Evolutionary conservation across 2,329 filamentous ascomycete genomes (phyloP).

Genomic region (Ilyonectria robusta): DNA sequence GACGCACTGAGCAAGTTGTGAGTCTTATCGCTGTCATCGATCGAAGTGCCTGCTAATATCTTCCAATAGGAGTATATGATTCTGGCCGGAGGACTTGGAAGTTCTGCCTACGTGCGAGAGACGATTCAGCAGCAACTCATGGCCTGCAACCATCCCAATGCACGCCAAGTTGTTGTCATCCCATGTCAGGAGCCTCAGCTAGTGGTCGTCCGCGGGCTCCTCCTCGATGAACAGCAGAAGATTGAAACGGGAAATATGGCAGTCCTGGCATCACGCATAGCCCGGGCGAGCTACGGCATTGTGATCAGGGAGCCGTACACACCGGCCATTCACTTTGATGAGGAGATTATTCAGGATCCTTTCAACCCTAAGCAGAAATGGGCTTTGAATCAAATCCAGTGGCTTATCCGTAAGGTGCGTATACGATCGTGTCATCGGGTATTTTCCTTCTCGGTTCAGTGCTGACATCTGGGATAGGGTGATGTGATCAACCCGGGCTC

Average conservation of each 20-base stretch:
- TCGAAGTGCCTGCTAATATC: neutral
- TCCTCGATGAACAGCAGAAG: slow-evolving; percentile 65
- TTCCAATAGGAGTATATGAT: slow-evolving; percentile 56
- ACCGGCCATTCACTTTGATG: slow-evolving; percentile 36
- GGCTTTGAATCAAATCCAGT: slow-evolving; percentile 43
- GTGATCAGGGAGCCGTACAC: slow-evolving; percentile 38
- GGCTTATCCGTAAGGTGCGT: slow-evolving; percentile 45
- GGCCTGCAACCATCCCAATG: slow-evolving; percentile 51
- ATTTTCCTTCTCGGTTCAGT: neutral
- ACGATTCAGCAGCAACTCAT: slow-evolving; percentile 55
- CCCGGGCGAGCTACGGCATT: slow-evolving; percentile 44
- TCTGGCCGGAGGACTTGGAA: slow-evolving; percentile 61
- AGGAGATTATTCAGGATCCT: slow-evolving; percentile 35
- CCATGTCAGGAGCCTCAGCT: slow-evolving; percentile 67
- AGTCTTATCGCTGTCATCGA: slow-evolving; percentile 12
- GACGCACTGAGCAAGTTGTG: slow-evolving; percentile 53
- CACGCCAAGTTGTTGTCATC: slow-evolving; percentile 53
- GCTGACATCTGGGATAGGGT: slow-evolving; percentile 47
- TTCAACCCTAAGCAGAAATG: slow-evolving; percentile 37
- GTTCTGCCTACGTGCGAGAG: slow-evolving; percentile 61
- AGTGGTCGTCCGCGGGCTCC: slow-evolving; percentile 67
- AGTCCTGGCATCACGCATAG: slow-evolving; percentile 58
- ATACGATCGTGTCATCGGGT: slow-evolving; percentile 58
- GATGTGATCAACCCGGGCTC: slow-evolving; percentile 55
- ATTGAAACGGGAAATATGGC: slow-evolving; percentile 57